Evolutionary conservation across 176 grass and related monocot species (phyloP), one percentile per base, ranked within the genome.

Genomic region (Aegilops speltoides): DNA sequence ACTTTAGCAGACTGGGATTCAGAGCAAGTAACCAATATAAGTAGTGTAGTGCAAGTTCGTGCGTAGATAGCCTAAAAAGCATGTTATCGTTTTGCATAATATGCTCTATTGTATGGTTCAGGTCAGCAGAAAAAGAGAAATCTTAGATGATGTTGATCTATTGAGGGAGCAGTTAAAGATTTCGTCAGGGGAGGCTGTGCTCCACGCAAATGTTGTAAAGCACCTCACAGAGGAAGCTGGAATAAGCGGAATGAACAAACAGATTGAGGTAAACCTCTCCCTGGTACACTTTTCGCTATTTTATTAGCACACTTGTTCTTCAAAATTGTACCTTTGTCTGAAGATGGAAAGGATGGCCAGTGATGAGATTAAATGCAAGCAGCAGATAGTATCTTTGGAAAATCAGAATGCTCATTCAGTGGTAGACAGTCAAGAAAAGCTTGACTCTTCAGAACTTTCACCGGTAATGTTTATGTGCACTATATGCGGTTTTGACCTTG

Each of bases 131-230:
- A 98, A 96, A 98, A 93, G 54, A 22, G 54, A 87, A 15, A 91
- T 93, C 80, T 59, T 59, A 59, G 94, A 98, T 80, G 92, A 96
- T 77, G 87, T 97, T 74, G 97, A 99, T 86, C 91, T 96, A 60
- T 69, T 97, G 45, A 93, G 92, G 85, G 97, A 97, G 52, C 97
- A 99, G 68, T 80, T 99, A 77, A 99, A 99, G 69, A 96, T 97
- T 94, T 75, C 96, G 38, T 89, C 97, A 41, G 94, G 97, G 82
- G 97, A 99, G 84, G 94, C 96, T 17, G 90, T 94, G 64, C 94
- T 99, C 81, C 90, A 99, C 36, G 89, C 87, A 64, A 99, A 94
- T 85, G 83, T 93, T 89, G 57, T 99, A 71, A 99, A 96, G 56
- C 87, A 87, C 56, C 87, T 99, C 43, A 72, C 87, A 31, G 97